These are phyloP conservation scores for Protomyces inouyei DNA, from an alignment of 1,139 yeast genomes.

Conservation along the genomic window DNA sequence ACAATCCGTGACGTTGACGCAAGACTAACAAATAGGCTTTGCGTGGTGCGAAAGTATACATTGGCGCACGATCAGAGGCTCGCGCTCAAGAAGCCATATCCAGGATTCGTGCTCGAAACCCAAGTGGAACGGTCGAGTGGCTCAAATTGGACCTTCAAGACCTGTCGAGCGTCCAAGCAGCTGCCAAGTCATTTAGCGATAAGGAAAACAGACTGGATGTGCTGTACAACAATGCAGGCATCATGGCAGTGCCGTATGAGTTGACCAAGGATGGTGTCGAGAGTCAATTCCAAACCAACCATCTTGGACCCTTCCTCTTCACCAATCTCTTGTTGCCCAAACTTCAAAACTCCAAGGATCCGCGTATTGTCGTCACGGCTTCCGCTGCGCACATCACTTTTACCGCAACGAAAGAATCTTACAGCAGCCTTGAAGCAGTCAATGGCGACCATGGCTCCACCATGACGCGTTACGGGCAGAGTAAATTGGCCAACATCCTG, in stretches of 20 bases:
- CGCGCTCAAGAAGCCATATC: constrained; percentile 43
- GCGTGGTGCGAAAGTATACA: constrained; percentile 47
- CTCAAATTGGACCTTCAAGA: constrained; percentile 46
- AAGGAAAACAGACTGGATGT: constrained; percentile 31
- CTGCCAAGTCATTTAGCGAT: constrained; percentile 29
- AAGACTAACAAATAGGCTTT: not conserved
- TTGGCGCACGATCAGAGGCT: constrained; percentile 43
- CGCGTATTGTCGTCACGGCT: constrained; percentile 58
- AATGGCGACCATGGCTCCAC: constrained; percentile 4
- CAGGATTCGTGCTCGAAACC: constrained; percentile 36
- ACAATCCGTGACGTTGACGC: not conserved
- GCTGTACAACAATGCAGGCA: constrained; percentile 34
- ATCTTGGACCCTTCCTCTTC: constrained; percentile 66
- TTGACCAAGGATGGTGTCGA: constrained; percentile 33
- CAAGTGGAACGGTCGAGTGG: constrained; percentile 34
- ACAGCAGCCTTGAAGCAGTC: constrained; percentile 15
- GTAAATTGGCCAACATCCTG: constrained; percentile 32
- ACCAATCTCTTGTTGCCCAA: constrained; percentile 59
- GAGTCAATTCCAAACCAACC: constrained; percentile 73
- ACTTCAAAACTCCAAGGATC: constrained; percentile 36
- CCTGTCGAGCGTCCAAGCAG: constrained; percentile 36
- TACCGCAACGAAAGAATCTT: constrained; percentile 17
- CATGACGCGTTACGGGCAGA: constrained; percentile 32
- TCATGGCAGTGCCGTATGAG: constrained; percentile 28
- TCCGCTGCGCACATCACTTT: constrained; percentile 59